These are phyloP conservation scores for Croton setiger DNA, from an alignment of 441 rosid species.

Conservation along the genomic window DNA sequence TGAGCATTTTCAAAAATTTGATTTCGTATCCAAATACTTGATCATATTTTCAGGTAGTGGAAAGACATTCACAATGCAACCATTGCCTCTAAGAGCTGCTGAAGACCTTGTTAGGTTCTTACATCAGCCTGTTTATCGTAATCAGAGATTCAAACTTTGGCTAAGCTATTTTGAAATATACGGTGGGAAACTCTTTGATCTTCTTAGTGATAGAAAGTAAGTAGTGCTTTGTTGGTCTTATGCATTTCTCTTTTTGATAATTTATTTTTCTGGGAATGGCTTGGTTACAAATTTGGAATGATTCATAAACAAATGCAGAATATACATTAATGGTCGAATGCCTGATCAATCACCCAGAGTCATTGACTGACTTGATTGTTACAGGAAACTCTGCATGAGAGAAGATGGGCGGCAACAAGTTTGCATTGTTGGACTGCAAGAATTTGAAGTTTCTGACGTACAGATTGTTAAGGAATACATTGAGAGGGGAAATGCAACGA, in stretches of 20 bases:
- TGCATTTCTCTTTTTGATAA: neutral
- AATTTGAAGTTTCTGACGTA: constrained; percentile 88
- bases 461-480: constrained; percentile 94
- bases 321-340: constrained; percentile 11
- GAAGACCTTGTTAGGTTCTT: constrained; percentile 86
- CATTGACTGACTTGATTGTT: constrained; percentile 28
- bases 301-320: constrained; percentile 9
- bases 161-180: constrained; percentile 97
- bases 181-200: constrained; percentile 97
- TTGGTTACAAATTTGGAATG: constrained; percentile 4
- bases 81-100: constrained; percentile 85
- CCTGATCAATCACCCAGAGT: constrained; percentile 4
- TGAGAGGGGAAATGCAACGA: constrained; percentile 88
- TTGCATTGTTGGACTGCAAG: constrained; percentile 98
- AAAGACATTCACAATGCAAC: constrained; percentile 98
- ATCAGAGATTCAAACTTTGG: constrained; percentile 92
- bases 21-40: constrained; percentile 15
- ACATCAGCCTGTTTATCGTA: constrained; percentile 81
- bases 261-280: constrained; percentile 2
- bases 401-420: constrained; percentile 99
- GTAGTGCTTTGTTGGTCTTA: constrained; percentile 30
- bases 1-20: constrained; percentile 1
- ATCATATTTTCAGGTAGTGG: constrained; percentile 77
- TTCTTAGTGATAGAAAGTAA: constrained; percentile 88
- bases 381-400: constrained; percentile 97